Base-by-base conservation (phyloP, 352 stramenopile genomes). In the Pythium rishiriense region DNA sequence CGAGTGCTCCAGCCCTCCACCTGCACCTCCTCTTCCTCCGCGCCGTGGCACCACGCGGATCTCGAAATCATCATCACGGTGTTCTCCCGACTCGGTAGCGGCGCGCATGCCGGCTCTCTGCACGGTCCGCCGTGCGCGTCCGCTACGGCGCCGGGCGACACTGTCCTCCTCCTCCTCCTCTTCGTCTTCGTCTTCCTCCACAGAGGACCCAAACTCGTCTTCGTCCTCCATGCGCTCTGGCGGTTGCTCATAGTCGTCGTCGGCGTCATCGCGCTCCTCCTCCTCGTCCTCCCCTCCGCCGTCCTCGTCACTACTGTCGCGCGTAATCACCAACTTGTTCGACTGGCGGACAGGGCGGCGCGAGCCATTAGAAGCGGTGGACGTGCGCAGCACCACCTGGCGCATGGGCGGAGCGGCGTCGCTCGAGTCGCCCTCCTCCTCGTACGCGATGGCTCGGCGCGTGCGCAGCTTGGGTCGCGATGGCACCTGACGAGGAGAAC, bases 401-500 rank as follows among this genome's bases (percentile, higher is more conserved):
- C 59, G 46, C 17, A 57, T 43, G 11, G 37, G 21, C n/a, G 39
- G 22, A 14, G 62, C 56, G 35, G 69, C 61, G 22, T 53, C 52
- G 15, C 67, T 26, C 19, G 43, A 24, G 7, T 62, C 50, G 8
- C 61, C 62, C 4, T 68, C 59, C 45, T 73, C 54, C 15, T 70
- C 26, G 15, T 55, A 15, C 22, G 35, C 24, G 17, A 57, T 57
- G 11, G 33, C 52, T 11, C 76, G 74, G 48, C 65, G 72, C n/a
- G 74, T 80, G 22, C 68, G 55, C 8, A 83, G 66, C 49, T 85
- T 83, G 15, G 74, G 76, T n/a, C 76, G 71, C 9, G 57, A 43
- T n/a, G 61, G 52, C 11, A 24, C 37, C 61, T 69, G 29, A 33
- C 31, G 12, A 5, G 29, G 28, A 37, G 9, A 21, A 39, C 17